These are phyloP conservation scores for Kernera saxatilis DNA, from an alignment of 345 rosid genomes.

Conservation along the genomic window DNA sequence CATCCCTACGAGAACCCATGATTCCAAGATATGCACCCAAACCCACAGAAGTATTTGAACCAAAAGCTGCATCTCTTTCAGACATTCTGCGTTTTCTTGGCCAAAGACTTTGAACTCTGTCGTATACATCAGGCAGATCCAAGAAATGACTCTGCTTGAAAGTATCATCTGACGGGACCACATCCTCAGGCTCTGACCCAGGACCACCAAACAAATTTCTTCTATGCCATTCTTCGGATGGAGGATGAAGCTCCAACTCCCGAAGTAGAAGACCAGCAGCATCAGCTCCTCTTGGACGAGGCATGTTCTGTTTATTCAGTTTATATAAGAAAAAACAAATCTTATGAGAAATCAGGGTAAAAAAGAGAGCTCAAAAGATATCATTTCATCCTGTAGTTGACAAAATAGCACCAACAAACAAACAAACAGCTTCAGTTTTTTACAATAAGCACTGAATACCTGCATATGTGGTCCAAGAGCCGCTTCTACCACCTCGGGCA, in stretches of 20 bases:
- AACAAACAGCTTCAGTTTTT: not conserved
- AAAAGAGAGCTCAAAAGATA: not conserved
- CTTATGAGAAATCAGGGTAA: not conserved
- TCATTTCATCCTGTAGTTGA: not conserved
- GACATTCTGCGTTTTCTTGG: slow-evolving; percentile 94
- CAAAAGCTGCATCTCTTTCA: slow-evolving; percentile 98
- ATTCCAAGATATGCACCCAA: slow-evolving; percentile 96
- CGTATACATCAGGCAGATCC: slow-evolving; percentile 41
- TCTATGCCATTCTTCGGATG: slow-evolving; percentile 99
- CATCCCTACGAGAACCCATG: slow-evolving; percentile 99
- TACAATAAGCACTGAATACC: slow-evolving; percentile 42
- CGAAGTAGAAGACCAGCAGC: slow-evolving; percentile 96
- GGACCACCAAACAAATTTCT: slow-evolving; percentile 96
- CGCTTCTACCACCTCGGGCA: slow-evolving; percentile 99
- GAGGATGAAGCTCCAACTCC: slow-evolving; percentile 95
- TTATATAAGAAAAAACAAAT: not conserved
- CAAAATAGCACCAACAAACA: not conserved
- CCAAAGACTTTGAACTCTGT: slow-evolving; percentile 76
- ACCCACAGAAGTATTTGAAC: slow-evolving; percentile 86
- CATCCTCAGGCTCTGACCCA: slow-evolving; percentile 81
- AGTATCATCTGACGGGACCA: slow-evolving; percentile 44
- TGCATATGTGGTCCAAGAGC: slow-evolving; percentile 99
- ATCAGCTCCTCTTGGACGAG: slow-evolving; percentile 99
- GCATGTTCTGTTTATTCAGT: slow-evolving; percentile 73
- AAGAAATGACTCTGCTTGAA: slow-evolving; percentile 37